phyloP scores from a whole-genome alignment of 2,329 filamentous ascomycete genomes.

The Atkinsonella texensis region DNA sequence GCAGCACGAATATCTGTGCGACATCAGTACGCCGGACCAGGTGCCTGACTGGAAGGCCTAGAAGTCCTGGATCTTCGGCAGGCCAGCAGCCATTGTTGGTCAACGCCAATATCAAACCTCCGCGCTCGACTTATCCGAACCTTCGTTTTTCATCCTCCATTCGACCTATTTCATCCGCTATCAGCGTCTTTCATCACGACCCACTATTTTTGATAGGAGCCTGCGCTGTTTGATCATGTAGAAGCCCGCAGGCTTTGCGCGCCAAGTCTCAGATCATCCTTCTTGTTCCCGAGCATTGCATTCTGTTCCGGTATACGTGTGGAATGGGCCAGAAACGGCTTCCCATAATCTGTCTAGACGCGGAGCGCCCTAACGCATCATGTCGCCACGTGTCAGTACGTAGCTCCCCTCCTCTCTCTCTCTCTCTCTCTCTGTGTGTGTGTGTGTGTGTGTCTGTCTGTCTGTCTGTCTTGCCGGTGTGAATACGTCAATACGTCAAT shows the following conservation, averaged over 20 bases:
- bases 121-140: not conserved
- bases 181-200: not conserved
- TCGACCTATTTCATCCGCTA: not conserved
- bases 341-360: not conserved
- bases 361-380: not conserved
- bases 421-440: too few species aligned
- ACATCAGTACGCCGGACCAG: not conserved
- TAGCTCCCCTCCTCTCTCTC: not conserved
- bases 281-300: not conserved
- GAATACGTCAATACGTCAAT: not conserved
- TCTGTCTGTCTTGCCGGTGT: too few species aligned
- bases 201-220: not conserved
- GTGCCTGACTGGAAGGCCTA: not conserved
- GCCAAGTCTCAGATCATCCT: not conserved
- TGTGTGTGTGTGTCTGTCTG: too few species aligned
- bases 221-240: constrained; percentile 1
- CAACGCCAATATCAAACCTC: not conserved
- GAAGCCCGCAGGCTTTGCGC: not conserved
- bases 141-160: not conserved
- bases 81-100: not conserved
- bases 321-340: not conserved
- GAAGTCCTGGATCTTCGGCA: not conserved
- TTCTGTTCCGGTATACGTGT: not conserved
- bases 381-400: not conserved
- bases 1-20: not conserved